Percentiles rank a stretch among this genome's conserved stretches.
These are phyloP conservation scores for Coemansia sp. DNA, from an alignment of 192 early-diverging fungal species.

Conservation along the genomic window DNA sequence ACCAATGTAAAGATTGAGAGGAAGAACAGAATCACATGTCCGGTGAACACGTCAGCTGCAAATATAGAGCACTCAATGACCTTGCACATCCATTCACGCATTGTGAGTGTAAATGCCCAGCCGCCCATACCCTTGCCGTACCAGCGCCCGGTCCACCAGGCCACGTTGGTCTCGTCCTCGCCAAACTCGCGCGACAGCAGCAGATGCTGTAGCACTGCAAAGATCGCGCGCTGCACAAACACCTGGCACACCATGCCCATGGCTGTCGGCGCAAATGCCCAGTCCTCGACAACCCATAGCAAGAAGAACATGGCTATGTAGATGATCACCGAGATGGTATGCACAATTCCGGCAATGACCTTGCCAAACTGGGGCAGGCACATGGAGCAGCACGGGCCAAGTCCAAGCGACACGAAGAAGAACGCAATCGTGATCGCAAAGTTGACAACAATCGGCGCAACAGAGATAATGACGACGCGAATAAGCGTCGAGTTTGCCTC, in stretches of 20 bases:
- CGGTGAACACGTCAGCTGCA: constrained; percentile 74
- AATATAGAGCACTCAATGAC: constrained; percentile 81
- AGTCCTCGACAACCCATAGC: constrained; percentile 68
- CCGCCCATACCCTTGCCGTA: constrained; percentile 70
- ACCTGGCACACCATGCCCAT: constrained; percentile 66
- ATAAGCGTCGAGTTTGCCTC: constrained; percentile 56
- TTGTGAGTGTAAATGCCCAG: constrained; percentile 66
- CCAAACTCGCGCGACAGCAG: constrained; percentile 81
- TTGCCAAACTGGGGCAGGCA: constrained; percentile 73
- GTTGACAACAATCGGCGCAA: constrained; percentile 71
- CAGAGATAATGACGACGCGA: constrained; percentile 61
- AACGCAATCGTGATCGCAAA: constrained; percentile 60
- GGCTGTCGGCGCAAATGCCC: constrained; percentile 62
- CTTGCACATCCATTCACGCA: constrained; percentile 82
- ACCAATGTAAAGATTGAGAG: constrained; percentile 69
- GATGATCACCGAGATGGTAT: constrained; percentile 62
- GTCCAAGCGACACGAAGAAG: constrained; percentile 63
- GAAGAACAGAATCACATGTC: constrained; percentile 75
- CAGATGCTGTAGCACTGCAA: constrained; percentile 66
- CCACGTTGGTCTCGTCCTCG: constrained; percentile 77
- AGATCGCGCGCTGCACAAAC: constrained; percentile 67
- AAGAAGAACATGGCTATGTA: constrained; percentile 62
- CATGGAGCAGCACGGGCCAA: constrained; percentile 62
- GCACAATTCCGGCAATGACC: constrained; percentile 65
- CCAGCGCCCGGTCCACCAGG: constrained; percentile 88